These are phyloP conservation scores for Zangia roseola DNA, from an alignment of 768 basidiomycete species.

Conservation along the genomic window DNA sequence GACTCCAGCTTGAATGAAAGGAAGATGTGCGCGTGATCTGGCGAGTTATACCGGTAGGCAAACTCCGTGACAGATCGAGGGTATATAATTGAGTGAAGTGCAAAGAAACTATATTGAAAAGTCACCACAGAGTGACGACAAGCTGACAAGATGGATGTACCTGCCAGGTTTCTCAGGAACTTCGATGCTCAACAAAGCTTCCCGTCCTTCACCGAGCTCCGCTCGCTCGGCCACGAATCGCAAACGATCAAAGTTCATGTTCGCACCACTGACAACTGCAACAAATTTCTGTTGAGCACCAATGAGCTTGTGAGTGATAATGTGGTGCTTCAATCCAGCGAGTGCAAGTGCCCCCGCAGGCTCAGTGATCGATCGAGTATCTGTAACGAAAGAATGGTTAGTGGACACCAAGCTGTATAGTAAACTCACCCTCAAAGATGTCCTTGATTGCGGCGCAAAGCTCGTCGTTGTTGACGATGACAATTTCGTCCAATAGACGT, in stretches of 20 bases:
- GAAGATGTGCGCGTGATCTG: conserved; percentile 78
- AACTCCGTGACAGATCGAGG: conserved; percentile 96
- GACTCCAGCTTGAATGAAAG: conserved; percentile 84
- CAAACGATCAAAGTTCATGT: conserved; percentile 98
- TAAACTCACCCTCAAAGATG: conserved; percentile 83
- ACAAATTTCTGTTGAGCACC: conserved; percentile 88
- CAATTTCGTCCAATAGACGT: conserved; percentile 75
- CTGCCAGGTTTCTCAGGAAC: conserved; percentile 92
- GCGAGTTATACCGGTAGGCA: conserved; percentile 83
- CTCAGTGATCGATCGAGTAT: conserved; percentile 94
- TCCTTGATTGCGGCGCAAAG: conserved; percentile 99
- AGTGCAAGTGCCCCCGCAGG: conserved; percentile 93
- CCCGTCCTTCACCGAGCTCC: conserved; percentile 92
- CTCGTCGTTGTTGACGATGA: conserved; percentile 91
- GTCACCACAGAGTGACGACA: conserved; percentile 1
- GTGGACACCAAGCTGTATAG: neutral
- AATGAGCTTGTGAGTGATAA: conserved; percentile 74
- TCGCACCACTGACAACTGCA: conserved; percentile 91
- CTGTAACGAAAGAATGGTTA: conserved; percentile 29
- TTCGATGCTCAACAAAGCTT: conserved; percentile 91
- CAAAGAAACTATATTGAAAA: conserved; percentile 66
- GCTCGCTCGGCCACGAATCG: conserved; percentile 99
- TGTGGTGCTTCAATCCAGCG: conserved; percentile 88
- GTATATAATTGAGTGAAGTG: conserved; percentile 82
- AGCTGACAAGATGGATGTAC: conserved; percentile 38